These are phyloP conservation scores for Cercospora sesami DNA, from an alignment of 2,329 filamentous ascomycete genomes.

Conservation along the genomic window DNA sequence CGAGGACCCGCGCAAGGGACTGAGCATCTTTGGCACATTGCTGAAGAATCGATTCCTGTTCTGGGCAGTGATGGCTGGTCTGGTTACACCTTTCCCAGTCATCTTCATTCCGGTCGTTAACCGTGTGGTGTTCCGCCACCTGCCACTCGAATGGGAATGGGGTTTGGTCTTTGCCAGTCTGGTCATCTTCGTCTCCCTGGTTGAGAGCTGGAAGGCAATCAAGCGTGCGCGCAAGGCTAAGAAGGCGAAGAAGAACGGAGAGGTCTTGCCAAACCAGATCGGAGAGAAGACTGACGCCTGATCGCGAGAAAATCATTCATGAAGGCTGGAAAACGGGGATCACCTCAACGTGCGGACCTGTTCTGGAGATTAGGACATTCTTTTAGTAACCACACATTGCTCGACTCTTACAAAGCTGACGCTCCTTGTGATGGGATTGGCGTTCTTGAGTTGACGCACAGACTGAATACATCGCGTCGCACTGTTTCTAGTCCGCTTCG, in stretches of 20 bases:
- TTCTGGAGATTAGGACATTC: not conserved
- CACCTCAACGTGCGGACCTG: not conserved
- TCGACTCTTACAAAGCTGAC: not conserved
- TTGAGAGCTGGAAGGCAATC: constrained; percentile 50
- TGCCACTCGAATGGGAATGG: constrained; percentile 49
- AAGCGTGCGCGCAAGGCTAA: constrained; percentile 38
- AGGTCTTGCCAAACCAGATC: constrained; percentile 5
- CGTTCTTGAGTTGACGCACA: not conserved
- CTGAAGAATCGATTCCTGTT: constrained; percentile 46
- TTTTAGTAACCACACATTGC: not conserved
- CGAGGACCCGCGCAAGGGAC: constrained; percentile 29
- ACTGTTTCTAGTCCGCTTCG: not conserved
- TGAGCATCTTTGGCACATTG: constrained; percentile 40
- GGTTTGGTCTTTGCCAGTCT: constrained; percentile 46
- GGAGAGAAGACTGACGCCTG: constrained; percentile 2
- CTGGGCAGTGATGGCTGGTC: constrained; percentile 46
- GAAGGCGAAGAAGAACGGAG: constrained; percentile 8
- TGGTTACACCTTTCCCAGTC: constrained; percentile 47
- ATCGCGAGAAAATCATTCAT: not conserved
- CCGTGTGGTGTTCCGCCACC: constrained; percentile 48
- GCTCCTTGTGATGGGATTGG: not conserved
- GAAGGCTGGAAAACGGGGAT: not conserved
- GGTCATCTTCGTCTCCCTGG: constrained; percentile 44
- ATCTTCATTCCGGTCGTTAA: constrained; percentile 51
- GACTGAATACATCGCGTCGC: not conserved